Percentiles rank a stretch among this genome's conserved stretches.
Evolutionary conservation across 805 yeast species (phyloP).

Genomic region (Cyberlindnera japonica): DNA sequence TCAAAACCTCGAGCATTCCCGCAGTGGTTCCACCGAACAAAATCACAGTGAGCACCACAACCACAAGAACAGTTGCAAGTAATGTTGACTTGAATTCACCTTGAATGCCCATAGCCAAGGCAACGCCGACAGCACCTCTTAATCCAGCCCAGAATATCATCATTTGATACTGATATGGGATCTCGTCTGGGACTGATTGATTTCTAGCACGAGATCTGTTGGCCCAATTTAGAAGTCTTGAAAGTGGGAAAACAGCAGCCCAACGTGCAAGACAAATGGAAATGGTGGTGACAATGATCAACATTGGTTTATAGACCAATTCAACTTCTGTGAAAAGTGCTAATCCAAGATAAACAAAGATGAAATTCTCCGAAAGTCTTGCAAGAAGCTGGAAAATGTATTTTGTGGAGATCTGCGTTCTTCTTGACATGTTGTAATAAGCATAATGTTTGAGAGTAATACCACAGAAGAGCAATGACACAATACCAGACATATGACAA

Average conservation of each 20-base stretch:
- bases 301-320: conserved; percentile 86
- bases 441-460: conserved; percentile 96
- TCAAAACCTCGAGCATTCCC: conserved; percentile 92
- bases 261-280: conserved; percentile 94
- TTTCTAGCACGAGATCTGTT: conserved; percentile 56
- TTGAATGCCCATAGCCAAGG: conserved; percentile 94
- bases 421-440: conserved; percentile 92
- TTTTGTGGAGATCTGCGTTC: conserved; percentile 95
- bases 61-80: conserved; percentile 92
- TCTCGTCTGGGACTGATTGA: conserved; percentile 67
- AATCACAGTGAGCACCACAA: conserved; percentile 93
- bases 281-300: conserved; percentile 84
- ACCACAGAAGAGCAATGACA: conserved; percentile 91
- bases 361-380: conserved; percentile 92
- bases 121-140: conserved; percentile 99
- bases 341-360: conserved; percentile 90
- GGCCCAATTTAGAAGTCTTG: conserved; percentile 78
- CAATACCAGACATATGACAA: conserved; percentile 99
- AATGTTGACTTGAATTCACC: conserved; percentile 89
- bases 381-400: conserved; percentile 93
- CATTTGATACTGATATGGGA: conserved; percentile 93
- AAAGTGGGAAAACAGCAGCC: conserved; percentile 95
- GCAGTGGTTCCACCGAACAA: conserved; percentile 98
- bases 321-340: conserved; percentile 96
- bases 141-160: conserved; percentile 99